A percentile compares a stretch with the other conserved stretches of the same genome.
Conservation (phyloP, 495 filamentous ascomycete species). For the Venustampulla echinocandica region DNA sequence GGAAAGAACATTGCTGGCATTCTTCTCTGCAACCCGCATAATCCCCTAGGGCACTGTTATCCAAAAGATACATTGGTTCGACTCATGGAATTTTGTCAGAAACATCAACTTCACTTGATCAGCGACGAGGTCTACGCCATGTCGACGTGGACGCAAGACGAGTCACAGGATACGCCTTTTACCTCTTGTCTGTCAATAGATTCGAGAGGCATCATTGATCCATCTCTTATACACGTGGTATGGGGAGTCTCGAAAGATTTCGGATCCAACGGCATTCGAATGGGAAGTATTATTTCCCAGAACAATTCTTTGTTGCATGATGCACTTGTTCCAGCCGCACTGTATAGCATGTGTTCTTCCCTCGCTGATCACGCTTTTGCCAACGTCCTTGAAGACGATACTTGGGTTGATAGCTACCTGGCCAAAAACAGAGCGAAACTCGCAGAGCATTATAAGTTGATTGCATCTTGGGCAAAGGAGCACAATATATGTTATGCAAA, state of each 20-base stretch:
- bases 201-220: conserved; percentile 38
- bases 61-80: conserved; percentile 36
- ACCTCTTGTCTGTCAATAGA: conserved; percentile 45
- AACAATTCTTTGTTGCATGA: no score
- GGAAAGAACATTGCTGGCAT: conserved; percentile 37
- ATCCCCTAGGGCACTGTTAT: conserved; percentile 48
- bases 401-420: no score
- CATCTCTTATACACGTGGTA: conserved; percentile 44
- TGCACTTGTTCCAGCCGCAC: no score
- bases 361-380: no score
- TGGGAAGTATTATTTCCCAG: no score
- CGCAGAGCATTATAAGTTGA: no score
- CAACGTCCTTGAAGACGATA: no score
- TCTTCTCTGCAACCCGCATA: conserved; percentile 53
- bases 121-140: conserved; percentile 58
- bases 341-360: no score
- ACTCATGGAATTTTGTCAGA: conserved; percentile 44
- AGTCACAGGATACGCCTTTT: conserved; percentile 40
- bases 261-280: no score
- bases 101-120: conserved; percentile 48
- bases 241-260: conserved; percentile 55
- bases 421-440: no score
- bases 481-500: no score
- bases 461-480: no score
- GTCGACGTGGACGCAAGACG: conserved; percentile 43